phyloP scores from a whole-genome alignment of 2,329 filamentous ascomycete genomes.

The Xylaria sp. region DNA sequence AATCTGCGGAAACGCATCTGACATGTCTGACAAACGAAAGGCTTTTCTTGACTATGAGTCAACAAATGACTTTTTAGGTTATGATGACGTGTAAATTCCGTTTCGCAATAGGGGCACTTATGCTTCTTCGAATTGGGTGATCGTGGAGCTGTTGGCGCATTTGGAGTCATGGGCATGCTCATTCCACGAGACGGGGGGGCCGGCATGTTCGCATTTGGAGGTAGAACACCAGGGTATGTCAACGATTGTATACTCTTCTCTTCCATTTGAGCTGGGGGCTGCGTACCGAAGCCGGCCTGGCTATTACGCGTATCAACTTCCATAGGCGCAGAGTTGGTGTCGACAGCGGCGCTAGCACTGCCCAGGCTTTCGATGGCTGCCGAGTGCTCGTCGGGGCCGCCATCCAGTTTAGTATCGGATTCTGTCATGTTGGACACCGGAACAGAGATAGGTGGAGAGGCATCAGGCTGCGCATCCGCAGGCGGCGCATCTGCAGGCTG shows the following conservation, averaged over 20 bases:
- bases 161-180: constrained; percentile 67
- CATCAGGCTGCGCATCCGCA: constrained; percentile 35
- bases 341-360: constrained; percentile 55
- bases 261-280: constrained; percentile 61
- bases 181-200: constrained; percentile 63
- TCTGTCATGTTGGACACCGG: constrained; percentile 49
- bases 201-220: constrained; percentile 56
- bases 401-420: constrained; percentile 53
- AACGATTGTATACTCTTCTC: constrained; percentile 64
- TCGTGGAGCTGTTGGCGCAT: constrained; percentile 64
- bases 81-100: constrained; percentile 96
- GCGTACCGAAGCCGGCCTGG: constrained; percentile 51
- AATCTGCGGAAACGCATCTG: constrained; percentile 90
- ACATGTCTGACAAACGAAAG: constrained; percentile 93
- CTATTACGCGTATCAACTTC: constrained; percentile 62
- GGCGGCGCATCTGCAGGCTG: constrained; percentile 34
- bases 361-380: constrained; percentile 56
- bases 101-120: constrained; percentile 95
- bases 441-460: constrained; percentile 43
- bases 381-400: constrained; percentile 57
- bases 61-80: constrained; percentile 97
- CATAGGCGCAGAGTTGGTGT: constrained; percentile 65
- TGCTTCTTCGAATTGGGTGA: constrained; percentile 87
- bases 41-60: constrained; percentile 98
- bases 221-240: constrained; percentile 66